Evolutionary conservation across 306 rosid species (phyloP).

Genomic region (Glycine soja): DNA sequence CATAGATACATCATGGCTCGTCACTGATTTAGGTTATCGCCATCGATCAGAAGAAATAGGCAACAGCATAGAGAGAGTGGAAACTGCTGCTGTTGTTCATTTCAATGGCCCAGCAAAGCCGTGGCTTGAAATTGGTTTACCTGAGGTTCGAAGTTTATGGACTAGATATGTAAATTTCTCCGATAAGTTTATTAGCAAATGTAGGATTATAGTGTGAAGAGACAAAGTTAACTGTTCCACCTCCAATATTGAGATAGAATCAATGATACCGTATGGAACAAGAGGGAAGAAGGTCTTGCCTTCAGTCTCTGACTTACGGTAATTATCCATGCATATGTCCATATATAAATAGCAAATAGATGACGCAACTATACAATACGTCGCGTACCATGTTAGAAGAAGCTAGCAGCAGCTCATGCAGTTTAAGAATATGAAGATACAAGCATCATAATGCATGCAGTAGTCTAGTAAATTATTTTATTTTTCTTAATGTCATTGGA

Average conservation of each 20-base stretch:
- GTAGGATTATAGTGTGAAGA: conserved; percentile 63
- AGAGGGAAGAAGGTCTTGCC: conserved; percentile 91
- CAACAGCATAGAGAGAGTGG: conserved; percentile 49
- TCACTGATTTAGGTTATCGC: conserved; percentile 71
- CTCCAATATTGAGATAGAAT: conserved; percentile 25
- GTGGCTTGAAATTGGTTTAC: conserved; percentile 83
- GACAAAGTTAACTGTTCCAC: neutral
- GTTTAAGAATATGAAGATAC: conserved; percentile 38
- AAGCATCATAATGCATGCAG: conserved; percentile 17
- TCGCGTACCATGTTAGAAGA: conserved; percentile 20
- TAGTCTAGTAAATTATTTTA: conserved; percentile 46
- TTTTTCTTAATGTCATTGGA: neutral
- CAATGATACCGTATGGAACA: conserved; percentile 41
- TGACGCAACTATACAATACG: conserved; percentile 44
- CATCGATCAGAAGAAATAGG: conserved; percentile 51
- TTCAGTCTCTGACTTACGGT: conserved; percentile 69
- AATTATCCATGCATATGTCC: conserved; percentile 45
- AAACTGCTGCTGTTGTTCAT: conserved; percentile 72
- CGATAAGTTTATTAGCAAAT: conserved; percentile 68
- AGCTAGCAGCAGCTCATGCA: conserved; percentile 35
- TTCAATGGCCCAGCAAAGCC: conserved; percentile 96
- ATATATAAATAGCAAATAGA: conserved; percentile 58
- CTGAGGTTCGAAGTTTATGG: conserved; percentile 78
- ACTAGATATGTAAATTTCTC: conserved; percentile 70
- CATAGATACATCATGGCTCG: conserved; percentile 71